A percentile compares a stretch with the other conserved stretches of the same genome.
phyloP scores from a whole-genome alignment of 352 stramenopile genomes.

The Globisporangium spinosum region DNA sequence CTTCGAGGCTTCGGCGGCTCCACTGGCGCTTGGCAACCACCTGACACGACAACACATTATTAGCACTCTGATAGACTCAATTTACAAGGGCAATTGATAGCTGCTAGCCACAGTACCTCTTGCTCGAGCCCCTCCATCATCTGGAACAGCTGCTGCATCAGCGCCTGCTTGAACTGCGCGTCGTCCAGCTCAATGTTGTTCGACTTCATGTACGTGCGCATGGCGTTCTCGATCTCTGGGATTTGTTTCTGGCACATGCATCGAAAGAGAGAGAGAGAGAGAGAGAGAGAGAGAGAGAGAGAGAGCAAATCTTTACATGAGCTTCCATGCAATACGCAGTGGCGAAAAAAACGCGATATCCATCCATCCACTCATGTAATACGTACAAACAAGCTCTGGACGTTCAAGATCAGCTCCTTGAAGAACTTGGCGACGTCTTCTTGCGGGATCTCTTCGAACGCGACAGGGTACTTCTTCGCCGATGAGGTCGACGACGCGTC shows the following conservation, averaged over 20 bases:
- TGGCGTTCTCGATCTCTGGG: slow-evolving; percentile 56
- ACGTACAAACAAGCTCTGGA: slow-evolving; percentile 66
- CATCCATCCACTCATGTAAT: background rate
- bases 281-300: background rate
- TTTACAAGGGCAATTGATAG: background rate
- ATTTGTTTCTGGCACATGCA: slow-evolving; percentile 44
- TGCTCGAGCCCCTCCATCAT: slow-evolving; percentile 69
- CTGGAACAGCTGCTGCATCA: slow-evolving; percentile 72
- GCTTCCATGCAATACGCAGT: background rate
- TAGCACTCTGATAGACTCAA: background rate
- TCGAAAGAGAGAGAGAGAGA: background rate
- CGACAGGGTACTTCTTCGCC: background rate
- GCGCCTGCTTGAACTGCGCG: slow-evolving; percentile 68
- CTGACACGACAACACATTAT: slow-evolving; percentile 6
- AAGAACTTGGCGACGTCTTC: slow-evolving; percentile 69
- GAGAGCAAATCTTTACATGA: background rate
- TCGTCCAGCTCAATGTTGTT: slow-evolving; percentile 66
- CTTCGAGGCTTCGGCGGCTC: slow-evolving; percentile 55
- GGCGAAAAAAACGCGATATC: background rate
- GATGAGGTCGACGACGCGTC: slow-evolving; percentile 52
- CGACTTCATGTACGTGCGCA: slow-evolving; percentile 62
- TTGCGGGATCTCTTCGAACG: slow-evolving; percentile 57
- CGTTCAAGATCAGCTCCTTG: slow-evolving; percentile 54
- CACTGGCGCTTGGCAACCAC: slow-evolving; percentile 61
- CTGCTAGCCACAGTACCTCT: slow-evolving; percentile 17